Conservation (phyloP, 768 basidiomycete genomes). For the Mycena rebaudengoi region DNA sequence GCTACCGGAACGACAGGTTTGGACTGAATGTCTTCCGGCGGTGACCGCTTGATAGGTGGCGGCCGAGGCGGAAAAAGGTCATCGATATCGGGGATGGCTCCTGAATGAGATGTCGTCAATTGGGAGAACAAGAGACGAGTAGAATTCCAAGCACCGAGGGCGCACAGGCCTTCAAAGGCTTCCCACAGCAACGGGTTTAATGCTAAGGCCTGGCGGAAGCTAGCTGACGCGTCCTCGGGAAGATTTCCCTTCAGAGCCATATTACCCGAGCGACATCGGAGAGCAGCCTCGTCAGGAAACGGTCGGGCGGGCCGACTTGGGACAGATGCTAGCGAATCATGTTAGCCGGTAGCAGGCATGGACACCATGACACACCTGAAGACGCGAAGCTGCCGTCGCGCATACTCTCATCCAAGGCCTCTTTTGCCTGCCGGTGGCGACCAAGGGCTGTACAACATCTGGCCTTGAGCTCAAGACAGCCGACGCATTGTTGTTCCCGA, state of each 20-base stretch:
- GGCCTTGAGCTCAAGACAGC: constrained; percentile 83
- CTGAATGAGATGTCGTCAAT: constrained; percentile 47
- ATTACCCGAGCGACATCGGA: constrained; percentile 80
- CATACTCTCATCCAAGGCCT: constrained; percentile 71
- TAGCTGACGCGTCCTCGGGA: constrained; percentile 72
- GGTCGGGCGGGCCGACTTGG: constrained; percentile 59
- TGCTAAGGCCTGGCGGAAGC: constrained; percentile 75
- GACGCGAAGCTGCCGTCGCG: constrained; percentile 60
- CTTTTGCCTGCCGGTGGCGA: constrained; percentile 79
- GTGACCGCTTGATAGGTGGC: constrained; percentile 59
- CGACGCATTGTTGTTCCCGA: constrained; percentile 67
- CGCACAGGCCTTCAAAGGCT: constrained; percentile 88
- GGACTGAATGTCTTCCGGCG: constrained; percentile 59
- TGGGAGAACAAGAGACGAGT: constrained; percentile 10
- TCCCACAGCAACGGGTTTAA: constrained; percentile 90
- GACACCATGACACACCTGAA: constrained; percentile 56
- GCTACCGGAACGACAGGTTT: constrained; percentile 57
- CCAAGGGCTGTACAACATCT: constrained; percentile 78
- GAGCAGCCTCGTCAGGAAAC: constrained; percentile 76
- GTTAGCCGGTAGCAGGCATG: constrained; percentile 21
- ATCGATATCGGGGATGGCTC: constrained; percentile 75
- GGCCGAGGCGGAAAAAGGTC: constrained; percentile 74
- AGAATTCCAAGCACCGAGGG: constrained; percentile 63
- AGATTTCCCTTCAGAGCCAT: constrained; percentile 84
- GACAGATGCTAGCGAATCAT: constrained; percentile 57